phyloP scores from a whole-genome alignment of 805 yeast genomes.

The Candida parachauliodes region DNA sequence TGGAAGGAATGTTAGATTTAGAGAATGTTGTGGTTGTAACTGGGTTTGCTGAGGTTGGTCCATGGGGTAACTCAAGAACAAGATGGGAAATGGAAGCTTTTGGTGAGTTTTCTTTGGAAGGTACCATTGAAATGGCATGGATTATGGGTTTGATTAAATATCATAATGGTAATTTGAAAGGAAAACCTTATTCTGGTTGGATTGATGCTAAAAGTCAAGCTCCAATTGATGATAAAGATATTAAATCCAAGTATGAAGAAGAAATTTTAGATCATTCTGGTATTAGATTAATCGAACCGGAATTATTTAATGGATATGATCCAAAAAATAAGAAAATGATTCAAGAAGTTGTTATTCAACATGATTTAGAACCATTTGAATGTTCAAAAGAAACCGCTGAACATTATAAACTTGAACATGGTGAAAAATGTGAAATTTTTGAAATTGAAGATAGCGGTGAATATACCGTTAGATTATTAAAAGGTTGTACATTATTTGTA shows the following conservation, averaged over 20 bases:
- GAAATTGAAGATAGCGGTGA: conserved; percentile 88
- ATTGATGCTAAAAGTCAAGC: conserved; percentile 88
- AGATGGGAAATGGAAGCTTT: conserved; percentile 99
- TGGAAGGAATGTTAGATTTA: conserved; percentile 88
- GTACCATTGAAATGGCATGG: conserved; percentile 99
- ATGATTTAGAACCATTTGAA: conserved; percentile 94
- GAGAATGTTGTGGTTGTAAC: conserved; percentile 92
- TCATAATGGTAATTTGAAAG: conserved; percentile 86
- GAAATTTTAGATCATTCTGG: conserved; percentile 90
- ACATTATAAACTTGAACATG: conserved; percentile 91
- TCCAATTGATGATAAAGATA: conserved; percentile 93
- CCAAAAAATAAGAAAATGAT: conserved; percentile 90
- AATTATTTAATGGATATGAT: conserved; percentile 88
- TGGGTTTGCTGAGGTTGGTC: conserved; percentile 98
- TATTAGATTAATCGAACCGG: conserved; percentile 95
- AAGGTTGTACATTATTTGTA: conserved; percentile 87
- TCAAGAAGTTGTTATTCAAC: conserved; percentile 95
- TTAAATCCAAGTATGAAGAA: conserved; percentile 88
- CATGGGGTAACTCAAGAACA: conserved; percentile 99
- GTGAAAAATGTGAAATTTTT: conserved; percentile 88
- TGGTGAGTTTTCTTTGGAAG: conserved; percentile 95
- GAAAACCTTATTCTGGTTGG: conserved; percentile 95
- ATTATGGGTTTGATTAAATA: conserved; percentile 97
- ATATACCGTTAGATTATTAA: conserved; percentile 81
- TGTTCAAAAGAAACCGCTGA: conserved; percentile 93